phyloP scores from a whole-genome alignment of 2,329 filamentous ascomycete species.

The Trichoderma sp. region DNA sequence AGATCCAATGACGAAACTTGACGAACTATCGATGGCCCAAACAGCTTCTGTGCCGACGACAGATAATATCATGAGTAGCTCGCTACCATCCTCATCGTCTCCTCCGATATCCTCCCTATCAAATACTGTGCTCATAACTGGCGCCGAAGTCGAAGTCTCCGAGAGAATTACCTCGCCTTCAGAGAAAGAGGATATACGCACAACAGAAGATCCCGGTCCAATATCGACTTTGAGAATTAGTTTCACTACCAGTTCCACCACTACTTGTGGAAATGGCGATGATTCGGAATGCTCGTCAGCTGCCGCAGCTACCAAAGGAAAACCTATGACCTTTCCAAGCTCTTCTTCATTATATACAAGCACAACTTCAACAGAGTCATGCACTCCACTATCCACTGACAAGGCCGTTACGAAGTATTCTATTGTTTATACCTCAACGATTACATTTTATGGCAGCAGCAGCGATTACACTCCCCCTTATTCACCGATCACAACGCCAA shows the following conservation, averaged over 20 bases:
- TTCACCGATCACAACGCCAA: conserved; percentile 39
- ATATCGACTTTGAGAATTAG: not conserved
- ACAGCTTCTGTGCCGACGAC: not conserved
- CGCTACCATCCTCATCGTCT: not conserved
- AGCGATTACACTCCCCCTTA: conserved; percentile 47
- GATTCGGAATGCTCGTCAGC: not conserved
- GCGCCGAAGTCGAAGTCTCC: not conserved
- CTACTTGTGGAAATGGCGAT: not conserved
- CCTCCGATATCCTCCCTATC: not conserved
- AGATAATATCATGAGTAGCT: too few relatives aligned
- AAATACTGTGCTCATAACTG: not conserved
- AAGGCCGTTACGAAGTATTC: conserved; percentile 41
- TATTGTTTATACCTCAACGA: conserved; percentile 48
- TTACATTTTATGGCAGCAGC: conserved; percentile 46
- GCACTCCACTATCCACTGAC: conserved; percentile 31
- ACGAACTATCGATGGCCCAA: not conserved
- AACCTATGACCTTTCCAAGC: not conserved
- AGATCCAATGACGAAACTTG: not conserved
- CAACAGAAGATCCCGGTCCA: not conserved
- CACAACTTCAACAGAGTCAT: conserved; percentile 27
- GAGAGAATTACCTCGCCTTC: not conserved
- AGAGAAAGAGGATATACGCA: not conserved
- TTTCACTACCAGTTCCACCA: not conserved
- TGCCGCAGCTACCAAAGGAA: not conserved
- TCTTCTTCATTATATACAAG: conserved; percentile 7